Base-by-base conservation (phyloP, 1,284 basidiomycete species). In the Serendipita sp. region DNA sequence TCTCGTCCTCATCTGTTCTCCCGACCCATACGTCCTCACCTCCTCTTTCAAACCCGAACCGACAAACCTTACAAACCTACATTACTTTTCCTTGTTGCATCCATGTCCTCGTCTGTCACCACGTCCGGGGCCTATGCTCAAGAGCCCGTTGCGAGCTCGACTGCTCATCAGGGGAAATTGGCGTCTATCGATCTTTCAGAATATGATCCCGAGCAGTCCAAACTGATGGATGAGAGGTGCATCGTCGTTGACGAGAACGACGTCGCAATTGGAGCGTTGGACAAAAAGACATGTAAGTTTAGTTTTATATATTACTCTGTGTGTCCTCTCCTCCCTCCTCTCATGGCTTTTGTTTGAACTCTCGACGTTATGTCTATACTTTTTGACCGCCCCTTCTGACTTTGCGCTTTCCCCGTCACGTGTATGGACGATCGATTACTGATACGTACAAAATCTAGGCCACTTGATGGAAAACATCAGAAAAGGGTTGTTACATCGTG, bases 391-490 rank as follows among this genome's bases (percentile, higher is more conserved):
- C 22, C 22, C 22, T 22, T 22, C 22, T 1, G 22, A 6, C 35
- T 38, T 38, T 38, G 5, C 12, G 35, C 2, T 38, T 38, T 12
- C 12, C 35, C 35, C 35, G 35, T 38, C 35, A 38, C 12, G 12
- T 38, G 35, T 38, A 38, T 38, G 35, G 12, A 38, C 12, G 12
- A 38, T 5, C 35, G 12, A 38, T 38, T 38, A 38, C 45, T 49
- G 45, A 49, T 49, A 6, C 45, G n/a, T 22, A 35, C 53, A n/a
- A 30, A 55, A 3, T 15, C 43, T 72, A 94, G 93, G 93, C 73
- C 96, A 99, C 76, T 77, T 99, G 61, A 99, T 99, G 95, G 85
- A 88, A 73, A 96, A 96, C 75, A 99, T 99, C 72, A 85, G 88
- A 73, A 87, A 89, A 70, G 94, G 94, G 32, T 82, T 99, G 34